Percentiles rank a stretch among this genome's conserved stretches.
phyloP scores from a whole-genome alignment of 1,284 basidiomycete genomes.

The Hypsizygus ulmarius region DNA sequence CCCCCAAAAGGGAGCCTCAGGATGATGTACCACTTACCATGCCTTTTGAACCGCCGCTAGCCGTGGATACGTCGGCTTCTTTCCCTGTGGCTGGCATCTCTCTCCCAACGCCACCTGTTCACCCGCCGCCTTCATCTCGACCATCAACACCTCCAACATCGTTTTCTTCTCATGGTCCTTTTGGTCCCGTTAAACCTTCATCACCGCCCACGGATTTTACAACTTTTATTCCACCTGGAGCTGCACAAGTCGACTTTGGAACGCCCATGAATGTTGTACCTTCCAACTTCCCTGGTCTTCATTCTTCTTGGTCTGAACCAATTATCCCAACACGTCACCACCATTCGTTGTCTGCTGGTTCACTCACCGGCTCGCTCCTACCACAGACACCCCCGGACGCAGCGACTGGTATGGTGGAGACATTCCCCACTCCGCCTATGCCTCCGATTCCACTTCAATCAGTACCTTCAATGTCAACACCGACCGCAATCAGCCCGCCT shows the following conservation, averaged over 20 bases:
- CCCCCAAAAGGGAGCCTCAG: constrained; percentile 64
- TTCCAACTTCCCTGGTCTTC: constrained; percentile 33
- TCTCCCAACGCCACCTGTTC: constrained; percentile 11
- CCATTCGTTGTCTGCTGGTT: constrained; percentile 39
- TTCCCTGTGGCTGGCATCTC: constrained; percentile 18
- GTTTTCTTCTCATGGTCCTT: constrained; percentile 28
- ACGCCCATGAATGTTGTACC: constrained; percentile 22
- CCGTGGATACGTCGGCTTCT: constrained; percentile 15
- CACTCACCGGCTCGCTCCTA: constrained; percentile 27
- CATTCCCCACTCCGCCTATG: constrained; percentile 20
- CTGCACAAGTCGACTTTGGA: constrained; percentile 24
- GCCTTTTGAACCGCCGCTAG: constrained; percentile 24
- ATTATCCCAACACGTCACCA: constrained; percentile 38
- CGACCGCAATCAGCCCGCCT: constrained; percentile 33
- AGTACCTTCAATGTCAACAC: constrained; percentile 18
- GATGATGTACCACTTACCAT: constrained; percentile 45
- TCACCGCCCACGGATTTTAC: constrained; percentile 24
- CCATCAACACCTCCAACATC: constrained; percentile 32
- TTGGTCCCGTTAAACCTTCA: constrained; percentile 25
- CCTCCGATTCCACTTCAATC: constrained; percentile 24
- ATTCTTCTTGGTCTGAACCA: constrained; percentile 41
- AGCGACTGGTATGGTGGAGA: constrained; percentile 17
- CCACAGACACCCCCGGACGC: constrained; percentile 18
- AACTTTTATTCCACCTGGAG: constrained; percentile 25
- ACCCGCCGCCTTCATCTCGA: constrained; percentile 37